Evolutionary conservation across 2,329 filamentous ascomycete genomes (phyloP), one percentile per base, ranked within the genome.

Genomic region (Pseudogymnoascus sp.): DNA sequence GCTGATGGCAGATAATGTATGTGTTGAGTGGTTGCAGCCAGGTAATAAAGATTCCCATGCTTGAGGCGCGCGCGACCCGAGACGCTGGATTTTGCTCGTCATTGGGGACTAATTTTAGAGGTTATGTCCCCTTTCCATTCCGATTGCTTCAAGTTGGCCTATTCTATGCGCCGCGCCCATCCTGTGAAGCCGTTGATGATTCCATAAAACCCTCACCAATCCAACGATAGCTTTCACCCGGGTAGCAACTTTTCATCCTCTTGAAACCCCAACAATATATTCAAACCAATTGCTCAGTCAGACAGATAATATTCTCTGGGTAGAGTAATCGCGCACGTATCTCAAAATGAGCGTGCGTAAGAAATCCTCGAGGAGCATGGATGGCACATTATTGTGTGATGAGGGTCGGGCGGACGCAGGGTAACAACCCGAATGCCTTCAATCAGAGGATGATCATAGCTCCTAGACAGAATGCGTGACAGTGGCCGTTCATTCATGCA

Each of bases 61-160:
- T 56, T 33, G 28, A 56, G 50, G 50, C 50, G 50, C 50, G 50
- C 50, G 50, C 50, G 50, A 56, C 50, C 50, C 50, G 50, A 56
- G 50, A 33, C 50, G 28, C 25, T 56, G 50, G 50, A 56, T 56
- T 56, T 18, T 33, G n/a, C 50, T 56, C 28, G 14, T 14, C n/a
- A 56, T 56, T 33, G n/a, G 28, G 47, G n/a, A 33, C 28, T 56
- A 56, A 33, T 18, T 5, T 56, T 33, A 16, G 50, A 21, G 28
- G 33, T 21, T 56, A 4, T 33, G 11, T 14, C 5, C n/a, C 16
- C 8, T 35, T 14, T 25, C 28, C 23, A 8, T 14, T 7, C 5
- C 5, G 28, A 31, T 31, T 11, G 28, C 28, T 31, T 31, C 28
- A 31, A 31, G n/a, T 16, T 38, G 37, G 4, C 16, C 28, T 12